These are phyloP conservation scores for Eragrostis tef DNA, from an alignment of 202 grass and related monocot species.

Conservation along the genomic window DNA sequence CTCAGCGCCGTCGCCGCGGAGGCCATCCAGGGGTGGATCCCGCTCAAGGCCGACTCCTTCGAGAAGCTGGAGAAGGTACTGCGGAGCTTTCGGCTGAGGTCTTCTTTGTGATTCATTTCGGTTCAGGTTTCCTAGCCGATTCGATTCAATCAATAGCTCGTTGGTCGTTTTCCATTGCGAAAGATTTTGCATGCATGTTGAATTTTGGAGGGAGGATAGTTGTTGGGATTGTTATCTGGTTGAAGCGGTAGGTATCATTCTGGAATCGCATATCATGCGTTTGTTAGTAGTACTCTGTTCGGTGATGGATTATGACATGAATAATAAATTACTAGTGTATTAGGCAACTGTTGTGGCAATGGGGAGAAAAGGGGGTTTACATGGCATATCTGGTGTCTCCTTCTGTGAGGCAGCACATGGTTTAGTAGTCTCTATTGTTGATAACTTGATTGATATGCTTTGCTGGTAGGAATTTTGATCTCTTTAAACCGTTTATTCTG, in stretches of 20 bases:
- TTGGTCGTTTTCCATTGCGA: constrained; percentile 49
- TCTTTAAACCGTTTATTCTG: constrained; percentile 12
- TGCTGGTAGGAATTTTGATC: constrained; percentile 12
- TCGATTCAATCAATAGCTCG: constrained; percentile 42
- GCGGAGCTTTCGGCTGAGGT: constrained; percentile 34
- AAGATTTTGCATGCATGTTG: constrained; percentile 17
- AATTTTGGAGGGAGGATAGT: constrained; percentile 18
- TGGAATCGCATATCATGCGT: constrained; percentile 20
- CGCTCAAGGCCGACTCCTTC: constrained; percentile 68
- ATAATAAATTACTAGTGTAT: constrained; percentile 40
- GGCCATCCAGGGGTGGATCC: constrained; percentile 97
- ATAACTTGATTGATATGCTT: constrained; percentile 21
- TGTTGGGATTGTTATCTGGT: constrained; percentile 40
- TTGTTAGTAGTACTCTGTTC: constrained; percentile 41
- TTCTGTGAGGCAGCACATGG: constrained; percentile 25
- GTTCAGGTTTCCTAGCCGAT: constrained; percentile 25
- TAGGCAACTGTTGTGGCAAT: neutral
- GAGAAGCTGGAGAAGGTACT: constrained; percentile 77
- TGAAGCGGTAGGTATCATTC: constrained; percentile 38
- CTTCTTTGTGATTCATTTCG: constrained; percentile 31
- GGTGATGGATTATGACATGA: constrained; percentile 47
- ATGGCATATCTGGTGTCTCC: constrained; percentile 39
- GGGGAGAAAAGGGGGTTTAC: neutral
- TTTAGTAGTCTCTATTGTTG: constrained; percentile 13
- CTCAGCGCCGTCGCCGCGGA: constrained; percentile 85